Evolutionary conservation across 2,329 filamentous ascomycete genomes (phyloP), one percentile per base, ranked within the genome.

Genomic region (Ophiostoma sp.): DNA sequence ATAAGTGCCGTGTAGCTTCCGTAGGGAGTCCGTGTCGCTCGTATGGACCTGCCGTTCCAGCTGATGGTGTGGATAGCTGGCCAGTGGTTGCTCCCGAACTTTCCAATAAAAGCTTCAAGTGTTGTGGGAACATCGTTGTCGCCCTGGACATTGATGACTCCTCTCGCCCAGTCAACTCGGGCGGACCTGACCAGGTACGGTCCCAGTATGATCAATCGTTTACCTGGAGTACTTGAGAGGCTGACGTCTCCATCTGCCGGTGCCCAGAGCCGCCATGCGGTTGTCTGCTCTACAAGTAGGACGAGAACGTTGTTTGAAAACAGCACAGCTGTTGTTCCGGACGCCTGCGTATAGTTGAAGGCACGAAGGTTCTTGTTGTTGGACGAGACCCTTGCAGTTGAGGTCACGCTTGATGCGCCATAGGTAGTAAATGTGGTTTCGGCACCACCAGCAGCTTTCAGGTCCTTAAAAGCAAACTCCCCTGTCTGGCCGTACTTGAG

Each of bases 251-350:
- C 0, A n/a, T 64, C 45, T 11, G 14, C 12, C 3, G 84, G 81
- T 1, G 84, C 84, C 76, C 83, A 87, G 73, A 87, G 84, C 5
- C 81, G 82, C 81, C 82, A 87, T 1, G 83, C 85, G 0, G 83
- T 80, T 11, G 79, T 74, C 36, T 81, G 78, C 60, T 86, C 84
- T 4, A 87, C 77, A 5, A 87, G 77, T 68, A 85, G 84, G 4
- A 83, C 76, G 0, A 85, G 69, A 2, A 82, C 76, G 0, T 81
- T 80, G 65, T 83, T 81, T 0, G 81, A 81, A 66, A 85, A 82
- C 52, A 80, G 75, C 1, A 87, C 73, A 0, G 79, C 78, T 0
- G 81, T 83, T 2, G 77, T 72, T 0, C 83, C 83, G 6, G 78
- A 71, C 2, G 74, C 75, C 16, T 63, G 60, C 7, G 40, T 44